Percentiles rank a stretch among this genome's conserved stretches.
phyloP scores from a whole-genome alignment of 495 filamentous ascomycete genomes.

The Tuber brumale region DNA sequence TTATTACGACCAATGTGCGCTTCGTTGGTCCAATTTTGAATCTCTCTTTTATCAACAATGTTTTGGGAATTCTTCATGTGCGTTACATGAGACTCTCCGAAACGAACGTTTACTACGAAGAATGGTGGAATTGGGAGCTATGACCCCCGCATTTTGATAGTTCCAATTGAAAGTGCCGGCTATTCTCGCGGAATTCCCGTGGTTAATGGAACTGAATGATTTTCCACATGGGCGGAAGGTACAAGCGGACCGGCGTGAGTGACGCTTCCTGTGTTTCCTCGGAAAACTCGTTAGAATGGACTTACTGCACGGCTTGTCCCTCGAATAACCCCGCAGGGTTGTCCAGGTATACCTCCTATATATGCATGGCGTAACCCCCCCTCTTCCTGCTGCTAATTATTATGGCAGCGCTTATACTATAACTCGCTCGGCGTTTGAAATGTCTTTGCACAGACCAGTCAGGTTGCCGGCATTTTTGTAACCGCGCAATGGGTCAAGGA shows the following conservation, averaged over 20 bases:
- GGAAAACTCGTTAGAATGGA: conserved; percentile 10
- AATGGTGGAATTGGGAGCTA: conserved; percentile 21
- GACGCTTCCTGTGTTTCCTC: conserved; percentile 85
- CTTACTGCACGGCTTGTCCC: not conserved
- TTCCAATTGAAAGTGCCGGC: conserved; percentile 70
- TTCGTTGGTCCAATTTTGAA: conserved; percentile 44
- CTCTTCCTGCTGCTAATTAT: not conserved
- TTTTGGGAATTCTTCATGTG: conserved; percentile 48
- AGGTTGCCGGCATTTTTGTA: conserved; percentile 6
- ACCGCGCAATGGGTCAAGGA: not conserved
- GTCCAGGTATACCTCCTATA: not conserved
- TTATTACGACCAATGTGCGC: conserved; percentile 61
- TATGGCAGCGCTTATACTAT: conserved; percentile 18
- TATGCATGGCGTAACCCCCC: not conserved
- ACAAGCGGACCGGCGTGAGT: conserved; percentile 80
- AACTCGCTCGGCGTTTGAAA: conserved; percentile 33
- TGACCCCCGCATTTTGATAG: conserved; percentile 66
- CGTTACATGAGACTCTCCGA: conserved; percentile 49
- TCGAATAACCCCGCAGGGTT: not conserved
- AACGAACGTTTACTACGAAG: conserved; percentile 57
- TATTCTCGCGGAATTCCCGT: conserved; percentile 93
- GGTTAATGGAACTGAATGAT: conserved; percentile 82
- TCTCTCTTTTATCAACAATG: conserved; percentile 46
- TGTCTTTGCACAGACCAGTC: conserved; percentile 19
- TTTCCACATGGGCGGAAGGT: conserved; percentile 69